phyloP scores from a whole-genome alignment of 495 filamentous ascomycete genomes.

The Neurospora terricola region DNA sequence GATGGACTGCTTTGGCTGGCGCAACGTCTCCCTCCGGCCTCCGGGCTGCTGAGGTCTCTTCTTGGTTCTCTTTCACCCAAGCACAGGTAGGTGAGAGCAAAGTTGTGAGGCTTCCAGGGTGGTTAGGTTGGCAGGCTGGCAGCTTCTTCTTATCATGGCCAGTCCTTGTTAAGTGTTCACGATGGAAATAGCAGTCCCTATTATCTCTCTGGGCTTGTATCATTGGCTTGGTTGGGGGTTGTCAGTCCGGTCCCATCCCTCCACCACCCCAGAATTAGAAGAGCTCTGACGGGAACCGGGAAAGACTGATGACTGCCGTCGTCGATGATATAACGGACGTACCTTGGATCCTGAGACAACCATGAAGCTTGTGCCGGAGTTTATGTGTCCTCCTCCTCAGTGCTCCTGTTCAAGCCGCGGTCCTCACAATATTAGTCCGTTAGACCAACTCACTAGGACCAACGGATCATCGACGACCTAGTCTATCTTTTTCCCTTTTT shows the following conservation, averaged over 20 bases:
- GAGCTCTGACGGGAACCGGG: background rate
- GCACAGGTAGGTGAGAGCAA: background rate
- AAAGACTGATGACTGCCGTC: background rate
- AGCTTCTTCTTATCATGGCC: background rate
- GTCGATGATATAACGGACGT: constrained; percentile 9
- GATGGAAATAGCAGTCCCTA: constrained; percentile 3
- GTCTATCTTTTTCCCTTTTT: background rate
- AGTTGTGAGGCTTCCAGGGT: background rate
- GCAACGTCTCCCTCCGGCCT: background rate
- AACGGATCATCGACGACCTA: background rate
- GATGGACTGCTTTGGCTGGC: background rate
- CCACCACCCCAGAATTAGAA: background rate
- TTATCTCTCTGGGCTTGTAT: constrained; percentile 8
- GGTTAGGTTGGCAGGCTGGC: background rate
- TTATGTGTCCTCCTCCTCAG: background rate
- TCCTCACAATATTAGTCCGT: background rate
- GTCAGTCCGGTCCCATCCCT: background rate
- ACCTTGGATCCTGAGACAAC: constrained; percentile 17
- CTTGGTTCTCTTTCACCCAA: background rate
- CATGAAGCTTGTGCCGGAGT: background rate
- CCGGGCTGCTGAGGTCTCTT: background rate
- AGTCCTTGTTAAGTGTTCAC: background rate
- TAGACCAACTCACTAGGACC: background rate
- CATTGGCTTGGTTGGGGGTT: constrained; percentile 8
- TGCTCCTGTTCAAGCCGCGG: background rate